These are phyloP conservation scores for Candida wancherniae DNA, from an alignment of 805 yeast genomes.

Conservation along the genomic window DNA sequence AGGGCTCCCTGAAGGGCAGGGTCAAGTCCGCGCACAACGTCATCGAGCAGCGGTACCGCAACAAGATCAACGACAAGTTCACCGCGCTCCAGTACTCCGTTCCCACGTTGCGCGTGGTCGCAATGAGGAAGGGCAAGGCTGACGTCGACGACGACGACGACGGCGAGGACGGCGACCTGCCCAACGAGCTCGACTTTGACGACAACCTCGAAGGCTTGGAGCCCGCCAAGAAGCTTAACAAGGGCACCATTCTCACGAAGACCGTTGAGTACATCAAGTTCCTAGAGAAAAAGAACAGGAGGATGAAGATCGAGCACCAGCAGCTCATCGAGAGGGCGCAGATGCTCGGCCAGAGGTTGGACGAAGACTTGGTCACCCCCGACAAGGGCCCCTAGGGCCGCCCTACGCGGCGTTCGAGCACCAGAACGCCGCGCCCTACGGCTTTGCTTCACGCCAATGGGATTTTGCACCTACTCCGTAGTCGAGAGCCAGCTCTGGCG, in stretches of 20 bases:
- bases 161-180: slow-evolving; percentile 4
- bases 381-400: too few relatives aligned
- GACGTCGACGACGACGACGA: slow-evolving; percentile 7
- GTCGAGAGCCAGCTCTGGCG: too few relatives aligned
- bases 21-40: slow-evolving; percentile 36
- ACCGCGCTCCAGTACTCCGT: slow-evolving; percentile 35
- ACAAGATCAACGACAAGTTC: slow-evolving; percentile 40
- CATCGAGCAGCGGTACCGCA: slow-evolving; percentile 40
- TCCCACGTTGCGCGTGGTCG: slow-evolving; percentile 33
- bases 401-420: too few relatives aligned
- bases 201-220: slow-evolving; percentile 64
- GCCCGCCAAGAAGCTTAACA: slow-evolving; percentile 71
- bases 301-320: slow-evolving; percentile 48
- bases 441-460: too few relatives aligned
- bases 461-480: too few relatives aligned
- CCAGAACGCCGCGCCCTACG: too few relatives aligned
- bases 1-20: slow-evolving; percentile 15
- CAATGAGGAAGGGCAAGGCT: slow-evolving; percentile 17
- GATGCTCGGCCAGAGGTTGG: slow-evolving; percentile 35
- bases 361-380: too few relatives aligned
- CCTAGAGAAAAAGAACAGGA: slow-evolving; percentile 55
- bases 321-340: slow-evolving; percentile 38
- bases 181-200: slow-evolving; percentile 32
- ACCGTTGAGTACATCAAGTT: slow-evolving; percentile 78
- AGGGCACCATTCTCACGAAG: slow-evolving; percentile 71